These are phyloP conservation scores for Scheffersomyces parashehatae DNA, from an alignment of 1,139 yeast species.

Conservation along the genomic window DNA sequence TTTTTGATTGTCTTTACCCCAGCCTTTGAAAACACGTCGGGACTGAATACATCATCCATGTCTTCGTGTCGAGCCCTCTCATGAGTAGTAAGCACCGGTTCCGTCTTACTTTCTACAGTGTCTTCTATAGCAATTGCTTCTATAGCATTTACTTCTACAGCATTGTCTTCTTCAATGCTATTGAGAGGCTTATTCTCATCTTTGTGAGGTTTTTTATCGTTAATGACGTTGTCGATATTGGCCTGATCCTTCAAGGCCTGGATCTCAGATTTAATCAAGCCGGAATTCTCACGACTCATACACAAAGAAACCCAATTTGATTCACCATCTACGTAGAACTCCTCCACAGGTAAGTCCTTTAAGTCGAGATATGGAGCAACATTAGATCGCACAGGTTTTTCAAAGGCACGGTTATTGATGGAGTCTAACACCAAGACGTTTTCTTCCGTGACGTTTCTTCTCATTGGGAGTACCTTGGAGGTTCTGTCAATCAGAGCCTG, in stretches of 20 bases:
- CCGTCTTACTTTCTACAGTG: neutral
- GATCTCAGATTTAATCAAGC: conserved; percentile 20
- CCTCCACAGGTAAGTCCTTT: conserved; percentile 18
- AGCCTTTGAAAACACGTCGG: conserved; percentile 14
- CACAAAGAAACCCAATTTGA: conserved; percentile 34
- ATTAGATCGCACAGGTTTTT: neutral
- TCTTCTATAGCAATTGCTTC: neutral
- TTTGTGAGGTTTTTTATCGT: no score
- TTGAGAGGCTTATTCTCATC: neutral
- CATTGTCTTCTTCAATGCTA: neutral
- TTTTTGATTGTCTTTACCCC: conserved; percentile 7
- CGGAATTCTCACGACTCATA: conserved; percentile 25
- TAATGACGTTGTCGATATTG: neutral
- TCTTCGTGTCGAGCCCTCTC: neutral
- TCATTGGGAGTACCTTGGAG: no score
- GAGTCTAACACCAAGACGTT: conserved; percentile 13
- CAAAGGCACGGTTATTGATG: conserved; percentile 2
- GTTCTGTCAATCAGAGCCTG: no score
- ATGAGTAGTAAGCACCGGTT: neutral
- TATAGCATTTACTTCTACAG: no score
- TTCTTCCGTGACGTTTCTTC: conserved; percentile 6
- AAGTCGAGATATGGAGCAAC: conserved; percentile 9
- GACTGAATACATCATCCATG: conserved; percentile 4
- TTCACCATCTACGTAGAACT: conserved; percentile 31
- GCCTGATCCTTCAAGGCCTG: conserved; percentile 20